These are phyloP conservation scores for Neolentinus lepideus DNA, from an alignment of 1,284 basidiomycete genomes.

Conservation along the genomic window DNA sequence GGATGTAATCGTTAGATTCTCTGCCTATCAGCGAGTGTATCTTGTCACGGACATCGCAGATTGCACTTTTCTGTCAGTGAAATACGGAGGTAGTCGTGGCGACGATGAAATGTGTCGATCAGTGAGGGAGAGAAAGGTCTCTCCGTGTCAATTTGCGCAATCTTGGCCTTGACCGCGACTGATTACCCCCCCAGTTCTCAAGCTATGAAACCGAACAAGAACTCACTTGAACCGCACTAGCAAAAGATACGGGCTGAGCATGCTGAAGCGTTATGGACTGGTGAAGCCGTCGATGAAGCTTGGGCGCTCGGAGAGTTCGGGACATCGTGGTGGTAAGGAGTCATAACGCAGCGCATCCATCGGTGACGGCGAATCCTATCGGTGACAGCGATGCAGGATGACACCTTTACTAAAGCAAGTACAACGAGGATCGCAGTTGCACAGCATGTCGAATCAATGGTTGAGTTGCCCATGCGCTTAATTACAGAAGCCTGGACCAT, in stretches of 20 bases:
- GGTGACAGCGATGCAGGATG: neutral
- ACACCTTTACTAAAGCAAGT: too few species aligned
- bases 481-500: too few species aligned
- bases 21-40: neutral
- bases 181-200: neutral
- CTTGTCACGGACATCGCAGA: constrained; percentile 58
- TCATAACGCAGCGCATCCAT: neutral
- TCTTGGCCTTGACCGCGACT: constrained; percentile 32
- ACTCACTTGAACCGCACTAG: constrained; percentile 2
- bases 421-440: too few species aligned
- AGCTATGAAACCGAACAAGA: neutral
- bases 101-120: constrained; percentile 61
- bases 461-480: too few species aligned
- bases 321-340: neutral
- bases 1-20: constrained; percentile 6
- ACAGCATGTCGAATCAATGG: too few species aligned
- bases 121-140: constrained; percentile 44
- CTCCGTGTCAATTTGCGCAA: constrained; percentile 43
- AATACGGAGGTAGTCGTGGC: constrained; percentile 80
- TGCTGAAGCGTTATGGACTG: neutral
- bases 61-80: constrained; percentile 86
- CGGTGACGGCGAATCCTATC: neutral
- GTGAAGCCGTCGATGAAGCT: constrained; percentile 18
- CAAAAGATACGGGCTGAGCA: neutral
- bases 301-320: neutral